Evolutionary conservation across 306 rosid species (phyloP), one percentile per base, ranked within the genome.

Genomic region (Rubus idaeus): DNA sequence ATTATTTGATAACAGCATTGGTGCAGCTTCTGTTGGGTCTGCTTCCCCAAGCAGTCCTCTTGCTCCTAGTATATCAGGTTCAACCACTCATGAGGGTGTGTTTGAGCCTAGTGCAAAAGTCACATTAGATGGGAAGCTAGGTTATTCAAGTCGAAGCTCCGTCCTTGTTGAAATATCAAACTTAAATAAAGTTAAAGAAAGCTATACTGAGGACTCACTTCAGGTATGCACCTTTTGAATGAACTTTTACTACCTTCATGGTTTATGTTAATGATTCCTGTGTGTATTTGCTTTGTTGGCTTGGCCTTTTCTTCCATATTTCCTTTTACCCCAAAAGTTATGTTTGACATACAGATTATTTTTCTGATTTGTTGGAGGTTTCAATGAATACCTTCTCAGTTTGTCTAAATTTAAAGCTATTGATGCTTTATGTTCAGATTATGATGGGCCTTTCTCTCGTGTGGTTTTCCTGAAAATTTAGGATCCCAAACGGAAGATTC

Each of bases 11-110:
- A 87, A 92, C 90, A 92, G 90, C 90, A 77, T 86, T 81, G 93
- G 96, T 82, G 92, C 97, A 86, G 89, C 94, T 81, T 89, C 99
- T 53, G 99, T 83, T 79, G 99, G 99, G 85, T 87, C 99, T 90
- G 99, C 97, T 81, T 95, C 99, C 78, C 99, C 99, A 23, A 95
- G 99, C 84, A 95, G 99, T 85, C 99, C 99, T 78, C 97, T 95
- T 86, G 94, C 99, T 79, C 90, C 97, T 51, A 92, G 87, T 88
- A 86, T 90, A 71, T 86, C 99, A 82, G 97, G 93, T 53, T 85
- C 93, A 70, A 90, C 93, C 79, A 85, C 97, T 49, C 99, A 95
- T 80, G 99, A 95, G 74, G 97, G 99, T 82, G 94, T 95, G 64
- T 91, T 92, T 87, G 99, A 95, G 89, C 87, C 90, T 76, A 82